A percentile compares a stretch with the other conserved stretches of the same genome.
phyloP scores from a whole-genome alignment of 441 rosid species.

The Theobroma grandiflorum region DNA sequence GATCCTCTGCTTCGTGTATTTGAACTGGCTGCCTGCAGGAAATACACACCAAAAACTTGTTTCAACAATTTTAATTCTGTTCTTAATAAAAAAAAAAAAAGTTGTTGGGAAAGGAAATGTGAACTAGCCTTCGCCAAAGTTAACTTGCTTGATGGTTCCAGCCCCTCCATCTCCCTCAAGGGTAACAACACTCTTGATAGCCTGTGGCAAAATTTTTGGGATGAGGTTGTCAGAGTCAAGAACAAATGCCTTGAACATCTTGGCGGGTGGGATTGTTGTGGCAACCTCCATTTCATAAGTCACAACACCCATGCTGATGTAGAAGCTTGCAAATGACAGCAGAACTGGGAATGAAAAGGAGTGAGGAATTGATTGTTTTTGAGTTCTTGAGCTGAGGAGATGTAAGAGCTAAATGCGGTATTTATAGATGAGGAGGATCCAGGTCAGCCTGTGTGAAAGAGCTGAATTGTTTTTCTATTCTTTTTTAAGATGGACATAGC shows the following conservation, averaged over 20 bases:
- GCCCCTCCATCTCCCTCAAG: constrained; percentile 42
- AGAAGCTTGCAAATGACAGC: too few relatives aligned
- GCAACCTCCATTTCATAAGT: constrained; percentile 23
- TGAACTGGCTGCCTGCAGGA: constrained; percentile 32
- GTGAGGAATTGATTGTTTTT: background rate
- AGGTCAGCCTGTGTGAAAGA: too few relatives aligned
- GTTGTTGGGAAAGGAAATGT: background rate
- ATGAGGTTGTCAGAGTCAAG: constrained; percentile 29
- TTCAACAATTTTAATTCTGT: too few relatives aligned
- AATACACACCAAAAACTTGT: too few relatives aligned
- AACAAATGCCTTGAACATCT: constrained; percentile 38
- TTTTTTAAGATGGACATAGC: too few relatives aligned
- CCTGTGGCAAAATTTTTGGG: constrained; percentile 28
- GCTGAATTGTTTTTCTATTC: too few relatives aligned
- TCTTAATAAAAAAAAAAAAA: too few relatives aligned
- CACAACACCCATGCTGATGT: constrained; percentile 31
- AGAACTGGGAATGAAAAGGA: background rate
- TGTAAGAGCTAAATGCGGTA: too few relatives aligned
- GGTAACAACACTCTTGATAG: constrained; percentile 22
- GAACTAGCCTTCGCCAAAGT: constrained; percentile 30
- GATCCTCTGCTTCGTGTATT: constrained; percentile 36
- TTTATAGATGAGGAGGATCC: too few relatives aligned
- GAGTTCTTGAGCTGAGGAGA: too few relatives aligned
- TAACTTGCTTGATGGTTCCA: constrained; percentile 40
- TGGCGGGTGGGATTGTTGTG: constrained; percentile 22